Base-by-base conservation (phyloP, 768 basidiomycete species). In the Strobilomyces echinocephalus region DNA sequence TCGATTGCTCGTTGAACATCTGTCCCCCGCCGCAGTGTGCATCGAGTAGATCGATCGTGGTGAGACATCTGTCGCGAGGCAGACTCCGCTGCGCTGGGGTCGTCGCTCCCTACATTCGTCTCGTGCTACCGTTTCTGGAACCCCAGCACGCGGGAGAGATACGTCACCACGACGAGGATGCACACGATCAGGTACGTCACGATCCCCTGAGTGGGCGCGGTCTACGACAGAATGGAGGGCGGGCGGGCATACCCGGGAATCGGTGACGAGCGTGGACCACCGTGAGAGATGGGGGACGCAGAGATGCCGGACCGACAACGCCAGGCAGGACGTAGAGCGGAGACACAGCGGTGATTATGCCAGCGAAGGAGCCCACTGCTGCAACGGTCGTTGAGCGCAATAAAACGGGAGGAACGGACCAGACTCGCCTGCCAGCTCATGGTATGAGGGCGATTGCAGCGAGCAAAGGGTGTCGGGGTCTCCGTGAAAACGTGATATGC, bases 121-220 rank as follows among this genome's bases (percentile, higher is more conserved):
- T 18, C 30, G 6, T 5, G 8, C 8, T 26, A 21, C 20, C 31
- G 33, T 10, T 7, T n/a, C 10, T 30, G 30, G 36, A 14, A 34
- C 28, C 56, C 39, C 8, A 66, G 39, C 12, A 57, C 41, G 18
- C 66, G 60, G 49, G 66, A 66, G 35, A 66, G 28, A 34, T 66
- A 59, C 7, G 67, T 68, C 40, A 46, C 58, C 20, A 67, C 47
- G 33, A 67, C 58, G 20, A 65, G 54, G 2, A 68, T 63, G 47
- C 62, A 65, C 8, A 56, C 54, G 7, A 63, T 31, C n/a, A 64
- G 21, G 26, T 49, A 55, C 8, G 49, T 31, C 1, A 58, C 50
- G n/a, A 56, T 35, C 66, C n/a, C n/a, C n/a, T n/a, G 11, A 5
- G 35, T 30, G 4, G 26, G 15, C 12, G n/a, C 2, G 18, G 30